A percentile compares a stretch with the other conserved stretches of the same genome.
phyloP scores from a whole-genome alignment of 495 filamentous ascomycete species.

The Hypoxylon trugodes region DNA sequence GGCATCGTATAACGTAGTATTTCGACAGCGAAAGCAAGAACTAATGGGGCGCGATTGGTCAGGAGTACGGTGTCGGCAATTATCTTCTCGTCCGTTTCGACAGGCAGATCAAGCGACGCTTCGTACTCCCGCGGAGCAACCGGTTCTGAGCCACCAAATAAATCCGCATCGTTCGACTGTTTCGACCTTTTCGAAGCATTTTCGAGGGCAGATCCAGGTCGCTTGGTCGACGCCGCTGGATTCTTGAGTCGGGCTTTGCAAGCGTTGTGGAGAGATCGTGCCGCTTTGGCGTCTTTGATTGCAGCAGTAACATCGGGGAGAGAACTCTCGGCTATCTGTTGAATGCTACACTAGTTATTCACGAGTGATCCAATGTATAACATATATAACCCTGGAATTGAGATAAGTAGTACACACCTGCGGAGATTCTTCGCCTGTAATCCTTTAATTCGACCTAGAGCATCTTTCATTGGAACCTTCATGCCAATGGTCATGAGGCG shows the following conservation, averaged over 20 bases:
- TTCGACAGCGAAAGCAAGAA: conserved; percentile 80
- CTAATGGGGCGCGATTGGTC: conserved; percentile 82
- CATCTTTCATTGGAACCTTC: conserved; percentile 73
- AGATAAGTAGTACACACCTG: conserved; percentile 56
- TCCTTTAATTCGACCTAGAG: conserved; percentile 72
- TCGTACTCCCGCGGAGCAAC: conserved; percentile 71
- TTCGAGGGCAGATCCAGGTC: conserved; percentile 40
- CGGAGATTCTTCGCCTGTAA: conserved; percentile 70
- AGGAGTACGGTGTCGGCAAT: conserved; percentile 65
- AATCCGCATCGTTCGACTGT: conserved; percentile 34
- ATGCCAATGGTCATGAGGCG: conserved; percentile 78
- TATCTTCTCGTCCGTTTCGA: conserved; percentile 63
- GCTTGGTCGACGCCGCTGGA: conserved; percentile 48
- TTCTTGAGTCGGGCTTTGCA: conserved; percentile 69
- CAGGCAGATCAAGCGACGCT: conserved; percentile 69
- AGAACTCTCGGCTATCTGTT: conserved; percentile 68
- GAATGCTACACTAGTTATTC: conserved; percentile 55
- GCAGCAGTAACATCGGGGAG: conserved; percentile 63
- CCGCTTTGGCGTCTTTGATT: conserved; percentile 73
- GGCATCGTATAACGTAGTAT: conserved; percentile 82
- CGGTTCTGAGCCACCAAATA: conserved; percentile 47
- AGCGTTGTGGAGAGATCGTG: conserved; percentile 71
- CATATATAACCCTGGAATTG: not conserved
- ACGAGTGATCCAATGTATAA: not conserved
- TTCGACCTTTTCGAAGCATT: conserved; percentile 56